phyloP scores from a whole-genome alignment of 2,329 filamentous ascomycete species.

The Hawksworthiomyces lignivorus region DNA sequence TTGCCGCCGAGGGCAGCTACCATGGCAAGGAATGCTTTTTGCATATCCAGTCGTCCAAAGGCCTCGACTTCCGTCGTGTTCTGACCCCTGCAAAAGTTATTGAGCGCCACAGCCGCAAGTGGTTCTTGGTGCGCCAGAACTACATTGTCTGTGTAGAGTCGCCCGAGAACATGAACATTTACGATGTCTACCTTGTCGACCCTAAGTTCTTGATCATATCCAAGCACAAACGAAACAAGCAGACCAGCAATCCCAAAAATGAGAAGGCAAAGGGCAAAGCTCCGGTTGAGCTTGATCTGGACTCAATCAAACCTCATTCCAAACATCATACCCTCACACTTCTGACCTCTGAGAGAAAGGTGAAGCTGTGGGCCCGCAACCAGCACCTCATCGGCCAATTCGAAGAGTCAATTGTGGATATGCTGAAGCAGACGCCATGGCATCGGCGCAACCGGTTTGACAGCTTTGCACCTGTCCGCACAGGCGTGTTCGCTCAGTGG shows the following conservation, averaged over 20 bases:
- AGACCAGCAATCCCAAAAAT: conserved; percentile 36
- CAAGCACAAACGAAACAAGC: conserved; percentile 49
- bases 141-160: conserved; percentile 98
- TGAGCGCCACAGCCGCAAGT: conserved; percentile 80
- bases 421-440: conserved; percentile 80
- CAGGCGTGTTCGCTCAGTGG: conserved; percentile 87
- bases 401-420: conserved; percentile 82
- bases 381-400: conserved; percentile 87
- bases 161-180: conserved; percentile 96
- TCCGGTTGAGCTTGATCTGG: conserved; percentile 42
- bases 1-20: conserved; percentile 92
- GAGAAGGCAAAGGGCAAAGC: conserved; percentile 35
- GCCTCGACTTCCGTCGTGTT: conserved; percentile 75
- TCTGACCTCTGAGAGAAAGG: conserved; percentile 84
- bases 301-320: conserved; percentile 19
- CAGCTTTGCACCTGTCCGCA: conserved; percentile 86
- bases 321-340: conserved; percentile 82
- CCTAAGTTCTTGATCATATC: conserved; percentile 75
- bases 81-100: conserved; percentile 73
- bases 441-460: conserved; percentile 76
- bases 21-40: conserved; percentile 96
- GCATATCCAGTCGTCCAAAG: conserved; percentile 85
- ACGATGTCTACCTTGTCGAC: conserved; percentile 97
- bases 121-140: conserved; percentile 96
- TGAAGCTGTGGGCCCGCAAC: conserved; percentile 85